These are phyloP conservation scores for Backusella tarrabulga DNA, from an alignment of 192 early-diverging fungal species.

Conservation along the genomic window DNA sequence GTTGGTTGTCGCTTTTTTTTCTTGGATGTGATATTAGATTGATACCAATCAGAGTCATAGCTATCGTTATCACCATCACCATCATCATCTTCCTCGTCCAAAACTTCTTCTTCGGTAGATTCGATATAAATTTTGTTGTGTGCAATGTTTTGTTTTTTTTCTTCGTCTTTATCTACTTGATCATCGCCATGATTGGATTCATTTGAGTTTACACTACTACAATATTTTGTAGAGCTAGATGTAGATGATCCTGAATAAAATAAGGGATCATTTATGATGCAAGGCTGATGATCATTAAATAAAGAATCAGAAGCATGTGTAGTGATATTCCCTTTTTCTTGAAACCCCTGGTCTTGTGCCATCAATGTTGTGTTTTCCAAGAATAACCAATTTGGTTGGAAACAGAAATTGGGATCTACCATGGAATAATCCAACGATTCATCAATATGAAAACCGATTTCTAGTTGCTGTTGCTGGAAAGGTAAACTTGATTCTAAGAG, in stretches of 20 bases:
- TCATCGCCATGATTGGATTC: background rate
- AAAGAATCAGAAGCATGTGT: background rate
- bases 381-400: background rate
- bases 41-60: conserved; percentile 5
- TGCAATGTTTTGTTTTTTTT: background rate
- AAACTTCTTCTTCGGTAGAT: background rate
- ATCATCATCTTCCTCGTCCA: background rate
- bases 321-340: background rate
- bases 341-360: background rate
- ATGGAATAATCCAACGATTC: background rate
- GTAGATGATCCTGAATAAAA: background rate
- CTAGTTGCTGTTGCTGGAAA: background rate
- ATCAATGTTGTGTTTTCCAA: background rate
- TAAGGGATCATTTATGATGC: background rate
- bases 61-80: background rate
- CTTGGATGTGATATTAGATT: background rate
- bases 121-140: background rate
- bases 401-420: background rate
- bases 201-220: conserved; percentile 7
- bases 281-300: background rate
- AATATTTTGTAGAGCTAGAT: background rate
- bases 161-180: background rate
- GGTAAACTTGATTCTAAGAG: background rate
- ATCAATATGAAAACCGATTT: background rate
- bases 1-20: background rate